Base-by-base conservation (phyloP, 176 grass and related monocot genomes). In the Panicum miliaceum region DNA sequence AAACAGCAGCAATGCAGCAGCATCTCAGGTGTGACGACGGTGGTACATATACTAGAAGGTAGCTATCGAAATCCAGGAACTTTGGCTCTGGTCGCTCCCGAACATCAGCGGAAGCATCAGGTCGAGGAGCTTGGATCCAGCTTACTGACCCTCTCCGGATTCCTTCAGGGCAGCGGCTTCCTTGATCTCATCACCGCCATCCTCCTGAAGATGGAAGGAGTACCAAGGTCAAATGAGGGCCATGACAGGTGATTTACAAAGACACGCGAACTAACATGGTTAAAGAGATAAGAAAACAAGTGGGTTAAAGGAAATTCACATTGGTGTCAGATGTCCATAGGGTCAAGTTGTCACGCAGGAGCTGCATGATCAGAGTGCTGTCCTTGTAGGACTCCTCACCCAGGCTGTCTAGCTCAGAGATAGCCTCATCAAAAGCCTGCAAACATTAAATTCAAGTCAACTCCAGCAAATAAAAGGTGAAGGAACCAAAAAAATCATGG, bases 301-400 rank as follows among this genome's bases (percentile, higher is more conserved):
- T 34, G 2, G 7, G 16, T 11, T 29, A 3, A 5, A 58, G n/a
- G 63, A 51, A 56, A 74, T 41, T 86, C 29, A 96, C 94, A 22
- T 88, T 93, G 65, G 90, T 85, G 86, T 96, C 94, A 9, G 94
- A 93, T 38, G 94, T 96, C 94, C 94, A 96, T 19, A 96, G 86
- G 77, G 94, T 96, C 91, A 96, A 77, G 74, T 96, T 96, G 67
- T 96, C 94, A 85, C 94, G 91, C 41, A 96, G 84, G 27, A 96
- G 94, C 68, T 96, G 94, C 94, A 96, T 96, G 60, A 96, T 96
- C 86, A 96, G 71, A 68, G 94, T 96, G 84, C 91, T 93, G 89
- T 96, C 94, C 81, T 96, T 96, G 94, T 96, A 96, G 34, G 94
- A 96, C 76, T 96, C 94, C 87, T 96, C 94, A 6, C 94, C 94